phyloP scores from a whole-genome alignment of 1,284 basidiomycete species.

The Amylostereum areolatum region DNA sequence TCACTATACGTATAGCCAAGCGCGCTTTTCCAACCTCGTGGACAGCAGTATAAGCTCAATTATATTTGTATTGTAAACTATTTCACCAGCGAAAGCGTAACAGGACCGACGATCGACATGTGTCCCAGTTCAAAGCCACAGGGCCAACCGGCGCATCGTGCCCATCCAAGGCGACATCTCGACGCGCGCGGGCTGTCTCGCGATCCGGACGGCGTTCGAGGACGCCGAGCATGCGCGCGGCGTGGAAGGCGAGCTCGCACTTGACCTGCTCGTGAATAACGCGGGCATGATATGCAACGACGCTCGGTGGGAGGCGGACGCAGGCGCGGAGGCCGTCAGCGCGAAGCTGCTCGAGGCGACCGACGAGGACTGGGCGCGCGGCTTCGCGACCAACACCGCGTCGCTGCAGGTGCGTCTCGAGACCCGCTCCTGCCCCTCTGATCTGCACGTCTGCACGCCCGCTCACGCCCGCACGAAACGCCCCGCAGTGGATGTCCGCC shows the following conservation, averaged over 20 bases:
- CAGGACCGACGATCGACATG: no score
- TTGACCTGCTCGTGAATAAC: constrained; percentile 16
- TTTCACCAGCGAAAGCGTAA: no score
- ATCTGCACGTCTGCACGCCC: neutral
- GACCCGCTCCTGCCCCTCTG: neutral
- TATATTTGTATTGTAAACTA: no score
- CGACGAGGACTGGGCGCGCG: constrained; percentile 14
- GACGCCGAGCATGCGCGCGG: constrained; percentile 11
- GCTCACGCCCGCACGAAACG: no score
- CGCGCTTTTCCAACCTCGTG: no score
- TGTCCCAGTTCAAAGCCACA: no score
- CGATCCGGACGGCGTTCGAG: constrained; percentile 10
- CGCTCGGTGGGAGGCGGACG: constrained; percentile 9
- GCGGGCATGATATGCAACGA: constrained; percentile 10
- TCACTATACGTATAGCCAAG: no score
- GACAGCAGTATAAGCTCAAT: no score
- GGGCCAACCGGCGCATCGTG: constrained; percentile 3
- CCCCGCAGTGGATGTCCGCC: constrained; percentile 15
- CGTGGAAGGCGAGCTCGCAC: constrained; percentile 1
- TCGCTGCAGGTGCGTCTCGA: constrained; percentile 12
- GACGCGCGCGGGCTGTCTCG: constrained; percentile 12
- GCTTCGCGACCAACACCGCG: constrained; percentile 12
- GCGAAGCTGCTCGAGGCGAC: constrained; percentile 11
- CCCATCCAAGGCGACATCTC: constrained; percentile 15
- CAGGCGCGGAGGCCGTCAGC: constrained; percentile 8